Conservation (phyloP, 2,329 filamentous ascomycete species). For the Xylariaceae sp. region DNA sequence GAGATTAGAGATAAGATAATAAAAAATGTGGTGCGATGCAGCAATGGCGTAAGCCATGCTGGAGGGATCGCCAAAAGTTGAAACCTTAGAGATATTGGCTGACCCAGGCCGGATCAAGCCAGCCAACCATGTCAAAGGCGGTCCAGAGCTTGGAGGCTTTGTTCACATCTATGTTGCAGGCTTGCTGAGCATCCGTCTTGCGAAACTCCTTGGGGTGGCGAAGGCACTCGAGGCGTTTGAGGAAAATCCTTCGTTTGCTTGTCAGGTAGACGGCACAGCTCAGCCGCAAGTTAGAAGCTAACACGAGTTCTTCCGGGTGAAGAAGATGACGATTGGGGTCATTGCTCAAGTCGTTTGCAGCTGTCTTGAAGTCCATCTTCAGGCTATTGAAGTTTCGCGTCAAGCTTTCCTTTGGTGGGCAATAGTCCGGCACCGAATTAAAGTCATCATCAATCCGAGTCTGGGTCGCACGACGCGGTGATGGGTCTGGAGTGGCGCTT, state of each 20-base stretch:
- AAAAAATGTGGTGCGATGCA: neutral
- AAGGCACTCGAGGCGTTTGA: slow-evolving; percentile 64
- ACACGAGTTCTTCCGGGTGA: slow-evolving; percentile 70
- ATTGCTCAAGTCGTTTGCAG: slow-evolving; percentile 67
- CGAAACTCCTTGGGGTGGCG: slow-evolving; percentile 76
- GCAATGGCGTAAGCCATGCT: slow-evolving; percentile 20
- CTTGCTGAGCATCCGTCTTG: slow-evolving; percentile 92
- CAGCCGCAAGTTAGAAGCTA: slow-evolving; percentile 76
- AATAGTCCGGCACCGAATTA: slow-evolving; percentile 64
- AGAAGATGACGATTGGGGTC: slow-evolving; percentile 68
- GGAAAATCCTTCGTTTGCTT: slow-evolving; percentile 89
- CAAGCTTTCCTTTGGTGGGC: slow-evolving; percentile 63
- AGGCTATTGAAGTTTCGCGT: slow-evolving; percentile 64
- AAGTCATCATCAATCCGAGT: slow-evolving; percentile 83
- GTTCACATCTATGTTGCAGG: slow-evolving; percentile 98
- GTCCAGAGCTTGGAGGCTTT: slow-evolving; percentile 92
- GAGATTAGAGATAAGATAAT: neutral
- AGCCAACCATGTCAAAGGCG: slow-evolving; percentile 81
- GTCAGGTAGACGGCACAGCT: slow-evolving; percentile 86
- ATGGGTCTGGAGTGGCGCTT: slow-evolving; percentile 48
- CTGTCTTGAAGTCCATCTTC: slow-evolving; percentile 85
- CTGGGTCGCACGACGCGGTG: slow-evolving; percentile 52
- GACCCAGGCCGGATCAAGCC: slow-evolving; percentile 60
- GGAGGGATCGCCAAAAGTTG: slow-evolving; percentile 14
- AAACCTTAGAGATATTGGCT: slow-evolving; percentile 34